A percentile compares a stretch with the other conserved stretches of the same genome.
These are phyloP conservation scores for Glebionis coronaria DNA, from an alignment of 129 eudicot genomes.

Conservation along the genomic window DNA sequence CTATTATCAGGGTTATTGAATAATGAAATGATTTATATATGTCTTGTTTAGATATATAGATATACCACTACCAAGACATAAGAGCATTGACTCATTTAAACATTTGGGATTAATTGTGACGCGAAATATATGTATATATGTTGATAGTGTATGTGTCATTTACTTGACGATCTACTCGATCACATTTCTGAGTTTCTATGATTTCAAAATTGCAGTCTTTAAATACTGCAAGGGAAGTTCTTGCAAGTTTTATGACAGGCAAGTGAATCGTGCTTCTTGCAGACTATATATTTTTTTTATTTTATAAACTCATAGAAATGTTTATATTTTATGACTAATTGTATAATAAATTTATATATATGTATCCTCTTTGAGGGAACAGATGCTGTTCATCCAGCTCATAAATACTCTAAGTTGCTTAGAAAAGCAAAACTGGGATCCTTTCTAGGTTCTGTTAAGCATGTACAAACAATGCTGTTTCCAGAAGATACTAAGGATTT, in stretches of 20 bases:
- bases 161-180: too few relatives aligned
- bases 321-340: neutral
- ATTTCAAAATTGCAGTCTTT: slow-evolving; percentile 50
- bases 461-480: slow-evolving; percentile 38
- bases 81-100: too few relatives aligned
- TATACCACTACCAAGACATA: too few relatives aligned
- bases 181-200: too few relatives aligned
- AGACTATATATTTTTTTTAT: neutral
- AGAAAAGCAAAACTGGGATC: slow-evolving; percentile 15
- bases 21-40: too few relatives aligned
- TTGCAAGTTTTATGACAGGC: slow-evolving; percentile 45
- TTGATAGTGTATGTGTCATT: too few relatives aligned
- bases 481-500: too few relatives aligned
- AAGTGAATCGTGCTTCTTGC: slow-evolving; percentile 20
- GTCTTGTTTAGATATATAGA: too few relatives aligned
- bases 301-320: neutral
- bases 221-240: slow-evolving; percentile 33
- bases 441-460: slow-evolving; percentile 41
- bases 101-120: too few relatives aligned
- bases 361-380: too few relatives aligned
- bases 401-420: slow-evolving; percentile 22
- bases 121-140: too few relatives aligned
- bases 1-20: too few relatives aligned
- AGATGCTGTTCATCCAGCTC: slow-evolving; percentile 38
- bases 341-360: neutral